Conservation (phyloP, 108 stramenopile genomes). For the Nitzschia sp. region DNA sequence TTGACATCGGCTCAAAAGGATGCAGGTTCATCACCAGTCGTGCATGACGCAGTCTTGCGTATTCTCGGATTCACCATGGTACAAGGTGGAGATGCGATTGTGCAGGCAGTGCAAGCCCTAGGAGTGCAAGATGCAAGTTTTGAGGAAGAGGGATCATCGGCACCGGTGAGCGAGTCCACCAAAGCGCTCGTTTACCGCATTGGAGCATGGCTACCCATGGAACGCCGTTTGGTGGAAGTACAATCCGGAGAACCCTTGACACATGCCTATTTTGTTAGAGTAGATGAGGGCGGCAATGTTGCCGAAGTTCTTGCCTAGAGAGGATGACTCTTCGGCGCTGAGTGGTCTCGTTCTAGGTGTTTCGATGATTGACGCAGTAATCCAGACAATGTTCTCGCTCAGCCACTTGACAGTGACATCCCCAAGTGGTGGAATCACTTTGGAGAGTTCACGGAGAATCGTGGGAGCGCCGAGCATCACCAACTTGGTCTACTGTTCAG, state of each 20-base stretch:
- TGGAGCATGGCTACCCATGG: not conserved
- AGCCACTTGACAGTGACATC: no score
- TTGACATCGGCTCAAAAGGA: not conserved
- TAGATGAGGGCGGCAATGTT: not conserved
- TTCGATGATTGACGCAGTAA: no score
- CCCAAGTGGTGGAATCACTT: no score
- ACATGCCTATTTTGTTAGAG: not conserved
- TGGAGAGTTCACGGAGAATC: no score
- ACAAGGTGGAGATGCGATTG: not conserved
- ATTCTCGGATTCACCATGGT: not conserved
- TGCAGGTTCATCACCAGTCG: not conserved
- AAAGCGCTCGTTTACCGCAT: not conserved
- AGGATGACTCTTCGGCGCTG: not conserved
- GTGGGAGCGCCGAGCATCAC: no score
- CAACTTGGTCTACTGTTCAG: no score
- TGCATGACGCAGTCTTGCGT: not conserved
- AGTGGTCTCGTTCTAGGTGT: no score
- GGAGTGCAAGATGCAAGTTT: not conserved
- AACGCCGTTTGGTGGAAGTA: not conserved
- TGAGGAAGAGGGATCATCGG: no score
- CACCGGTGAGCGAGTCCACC: not conserved
- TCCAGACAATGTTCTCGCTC: no score
- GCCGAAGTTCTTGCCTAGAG: not conserved
- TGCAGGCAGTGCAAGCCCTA: not conserved
- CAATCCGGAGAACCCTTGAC: not conserved